A percentile compares a stretch with the other conserved stretches of the same genome.
Conservation (phyloP, 345 rosid species). For the Citrus australasica region DNA sequence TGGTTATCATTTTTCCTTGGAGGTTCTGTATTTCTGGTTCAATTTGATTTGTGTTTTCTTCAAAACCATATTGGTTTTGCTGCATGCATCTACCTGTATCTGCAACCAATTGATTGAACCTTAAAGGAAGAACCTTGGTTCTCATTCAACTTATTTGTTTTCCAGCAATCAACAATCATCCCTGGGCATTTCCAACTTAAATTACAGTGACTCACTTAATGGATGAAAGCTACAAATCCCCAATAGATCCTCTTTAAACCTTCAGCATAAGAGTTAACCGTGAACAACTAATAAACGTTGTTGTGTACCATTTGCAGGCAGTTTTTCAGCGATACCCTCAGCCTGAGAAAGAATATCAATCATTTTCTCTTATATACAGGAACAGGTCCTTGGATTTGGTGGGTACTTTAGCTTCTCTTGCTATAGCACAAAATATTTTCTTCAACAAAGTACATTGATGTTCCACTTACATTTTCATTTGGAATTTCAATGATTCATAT, state of each 20-base stretch:
- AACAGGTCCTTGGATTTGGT: constrained; percentile 76
- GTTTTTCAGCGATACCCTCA: constrained; percentile 67
- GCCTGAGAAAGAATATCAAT: constrained; percentile 74
- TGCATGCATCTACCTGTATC: background rate
- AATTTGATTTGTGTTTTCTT: background rate
- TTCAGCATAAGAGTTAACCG: background rate
- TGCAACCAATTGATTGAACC: background rate
- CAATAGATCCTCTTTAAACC: background rate
- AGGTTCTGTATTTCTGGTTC: background rate
- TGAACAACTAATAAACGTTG: background rate
- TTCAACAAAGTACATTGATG: background rate
- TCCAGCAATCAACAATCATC: background rate
- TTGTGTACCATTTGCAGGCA: constrained; percentile 43
- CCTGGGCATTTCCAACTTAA: background rate
- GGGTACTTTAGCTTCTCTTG: constrained; percentile 14
- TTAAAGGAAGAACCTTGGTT: background rate
- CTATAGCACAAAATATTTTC: background rate
- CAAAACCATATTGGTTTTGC: background rate
- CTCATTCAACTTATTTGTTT: background rate
- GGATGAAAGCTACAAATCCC: background rate
- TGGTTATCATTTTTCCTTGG: background rate
- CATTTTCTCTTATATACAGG: constrained; percentile 75
- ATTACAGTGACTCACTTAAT: background rate
- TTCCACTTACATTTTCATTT: background rate
- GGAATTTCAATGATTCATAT: background rate